Percentiles rank a stretch among this genome's conserved stretches.
Conservation (phyloP, 192 early-diverging fungal species). For the Spizellomyces sp. region DNA sequence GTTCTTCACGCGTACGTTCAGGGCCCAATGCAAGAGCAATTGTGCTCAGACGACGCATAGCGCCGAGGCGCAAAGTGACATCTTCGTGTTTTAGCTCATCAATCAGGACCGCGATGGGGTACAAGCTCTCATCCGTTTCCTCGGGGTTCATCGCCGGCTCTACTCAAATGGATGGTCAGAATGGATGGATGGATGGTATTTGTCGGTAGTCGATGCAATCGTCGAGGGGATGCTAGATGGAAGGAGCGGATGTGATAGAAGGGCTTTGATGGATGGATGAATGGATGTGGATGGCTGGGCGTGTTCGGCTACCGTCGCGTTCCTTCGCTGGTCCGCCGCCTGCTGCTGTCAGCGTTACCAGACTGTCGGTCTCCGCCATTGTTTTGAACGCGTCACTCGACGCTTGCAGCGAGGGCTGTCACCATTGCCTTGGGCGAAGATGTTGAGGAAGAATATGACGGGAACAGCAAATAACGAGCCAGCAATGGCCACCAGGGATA, state of each 20-base stretch:
- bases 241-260: background rate
- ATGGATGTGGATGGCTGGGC: background rate
- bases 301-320: too few relatives aligned
- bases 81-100: constrained; percentile 96
- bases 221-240: background rate
- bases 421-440: too few relatives aligned
- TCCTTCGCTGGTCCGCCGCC: too few relatives aligned
- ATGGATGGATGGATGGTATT: background rate
- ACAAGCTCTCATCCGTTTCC: constrained; percentile 61
- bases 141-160: constrained; percentile 16
- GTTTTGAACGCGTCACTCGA: too few relatives aligned
- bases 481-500: too few relatives aligned
- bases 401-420: too few relatives aligned
- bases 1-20: constrained; percentile 92
- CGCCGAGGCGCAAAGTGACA: constrained; percentile 77
- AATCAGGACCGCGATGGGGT: constrained; percentile 87
- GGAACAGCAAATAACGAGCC: too few relatives aligned
- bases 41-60: constrained; percentile 76
- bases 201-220: background rate
- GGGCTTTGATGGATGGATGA: background rate
- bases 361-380: too few relatives aligned
- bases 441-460: too few relatives aligned
- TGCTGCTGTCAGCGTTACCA: too few relatives aligned
- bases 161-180: background rate
- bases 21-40: constrained; percentile 93